Evolutionary conservation across 805 yeast genomes (phyloP).

Genomic region (Saccharomyces jurei): DNA sequence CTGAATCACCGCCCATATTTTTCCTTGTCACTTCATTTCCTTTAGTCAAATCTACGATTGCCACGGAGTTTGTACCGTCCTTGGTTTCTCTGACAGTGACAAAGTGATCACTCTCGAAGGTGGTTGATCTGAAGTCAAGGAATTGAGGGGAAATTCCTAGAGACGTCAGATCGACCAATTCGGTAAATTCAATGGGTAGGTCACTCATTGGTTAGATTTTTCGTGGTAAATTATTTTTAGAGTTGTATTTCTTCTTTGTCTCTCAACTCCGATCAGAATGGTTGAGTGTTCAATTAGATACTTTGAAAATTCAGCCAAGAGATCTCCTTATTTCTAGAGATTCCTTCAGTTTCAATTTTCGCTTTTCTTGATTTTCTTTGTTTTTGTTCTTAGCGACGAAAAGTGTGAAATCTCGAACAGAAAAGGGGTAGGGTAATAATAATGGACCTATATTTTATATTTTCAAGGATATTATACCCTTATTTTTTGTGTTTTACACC

Average conservation of each 20-base stretch:
- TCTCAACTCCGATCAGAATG: neutral
- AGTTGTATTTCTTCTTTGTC: neutral
- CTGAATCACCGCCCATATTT: constrained; percentile 95
- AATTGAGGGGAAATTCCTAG: constrained; percentile 80
- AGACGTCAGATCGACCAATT: constrained; percentile 79
- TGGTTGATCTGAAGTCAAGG: constrained; percentile 87
- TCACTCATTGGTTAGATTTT: constrained; percentile 37
- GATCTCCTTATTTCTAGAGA: neutral
- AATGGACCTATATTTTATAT: neutral
- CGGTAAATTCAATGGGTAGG: constrained; percentile 95
- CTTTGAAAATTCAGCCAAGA: neutral
- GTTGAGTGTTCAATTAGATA: neutral
- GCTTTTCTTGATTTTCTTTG: neutral
- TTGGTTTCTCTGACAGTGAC: constrained; percentile 68
- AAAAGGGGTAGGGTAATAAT: neutral
- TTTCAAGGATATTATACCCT: neutral
- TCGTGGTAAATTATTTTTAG: neutral
- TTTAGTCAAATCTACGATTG: constrained; percentile 77
- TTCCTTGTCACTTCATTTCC: constrained; percentile 77
- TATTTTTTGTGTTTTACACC: neutral
- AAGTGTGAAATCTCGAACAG: neutral
- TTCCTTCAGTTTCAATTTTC: neutral
- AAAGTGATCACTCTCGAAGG: constrained; percentile 86
- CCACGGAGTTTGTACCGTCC: constrained; percentile 75
- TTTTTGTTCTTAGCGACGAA: neutral